These are phyloP conservation scores for Ehretia macrophylla DNA, from an alignment of 257 asterid species.

Conservation along the genomic window DNA sequence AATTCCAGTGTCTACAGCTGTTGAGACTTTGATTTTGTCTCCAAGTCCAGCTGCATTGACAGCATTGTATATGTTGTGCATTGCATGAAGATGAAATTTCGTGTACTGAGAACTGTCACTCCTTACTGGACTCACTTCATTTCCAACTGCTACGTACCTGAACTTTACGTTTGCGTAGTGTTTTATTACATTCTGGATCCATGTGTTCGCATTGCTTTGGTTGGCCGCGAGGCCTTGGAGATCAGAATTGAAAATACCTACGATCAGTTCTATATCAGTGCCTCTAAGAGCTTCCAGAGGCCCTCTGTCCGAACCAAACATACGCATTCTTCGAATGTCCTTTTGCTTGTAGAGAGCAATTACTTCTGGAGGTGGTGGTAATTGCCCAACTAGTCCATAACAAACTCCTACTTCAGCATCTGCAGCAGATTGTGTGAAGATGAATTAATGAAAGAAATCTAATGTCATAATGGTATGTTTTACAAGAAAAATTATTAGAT, in stretches of 20 bases:
- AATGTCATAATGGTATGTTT: too few relatives aligned
- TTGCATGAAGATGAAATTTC: constrained; percentile 15
- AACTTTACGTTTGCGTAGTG: constrained; percentile 18
- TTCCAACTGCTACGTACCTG: constrained; percentile 36
- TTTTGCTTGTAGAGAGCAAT: constrained; percentile 25
- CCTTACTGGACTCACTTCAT: constrained; percentile 26
- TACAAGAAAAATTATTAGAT: too few relatives aligned
- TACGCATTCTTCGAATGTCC: constrained; percentile 22
- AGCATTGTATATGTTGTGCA: constrained; percentile 25
- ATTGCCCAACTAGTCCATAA: constrained; percentile 29
- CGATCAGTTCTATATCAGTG: constrained; percentile 17
- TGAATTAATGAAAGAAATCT: too few relatives aligned
- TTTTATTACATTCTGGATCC: constrained; percentile 27
- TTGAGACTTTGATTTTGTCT: constrained; percentile 28
- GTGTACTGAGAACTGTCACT: background rate
- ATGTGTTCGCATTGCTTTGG: constrained; percentile 10
- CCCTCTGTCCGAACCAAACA: constrained; percentile 13
- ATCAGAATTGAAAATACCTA: constrained; percentile 25
- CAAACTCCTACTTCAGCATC: constrained; percentile 30
- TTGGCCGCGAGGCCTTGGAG: constrained; percentile 20
- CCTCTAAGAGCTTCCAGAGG: constrained; percentile 34
- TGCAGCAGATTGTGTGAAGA: background rate
- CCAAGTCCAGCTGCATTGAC: constrained; percentile 2
- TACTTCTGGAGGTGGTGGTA: constrained; percentile 25
- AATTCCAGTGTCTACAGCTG: constrained; percentile 16